A percentile compares a stretch with the other conserved stretches of the same genome.
Conservation (phyloP, 2,329 filamentous ascomycete species). For the Metarhizium sp. region DNA sequence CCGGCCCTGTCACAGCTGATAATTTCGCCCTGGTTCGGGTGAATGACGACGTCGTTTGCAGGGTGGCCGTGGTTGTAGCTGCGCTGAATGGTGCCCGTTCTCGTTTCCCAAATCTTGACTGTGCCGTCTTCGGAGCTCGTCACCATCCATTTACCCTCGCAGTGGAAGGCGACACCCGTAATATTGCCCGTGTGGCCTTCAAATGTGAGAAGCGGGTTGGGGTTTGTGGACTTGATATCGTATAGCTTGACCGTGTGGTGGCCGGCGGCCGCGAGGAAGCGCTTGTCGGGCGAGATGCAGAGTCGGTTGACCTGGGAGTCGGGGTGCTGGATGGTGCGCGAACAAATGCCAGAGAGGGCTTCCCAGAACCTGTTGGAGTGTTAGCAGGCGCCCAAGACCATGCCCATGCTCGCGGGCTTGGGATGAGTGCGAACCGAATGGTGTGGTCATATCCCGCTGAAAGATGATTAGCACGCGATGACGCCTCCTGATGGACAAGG, state of each 20-base stretch:
- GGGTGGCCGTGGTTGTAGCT: conserved; percentile 86
- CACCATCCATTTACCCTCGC: conserved; percentile 99
- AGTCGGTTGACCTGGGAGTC: conserved; percentile 98
- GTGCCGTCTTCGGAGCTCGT: conserved; percentile 95
- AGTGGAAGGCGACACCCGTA: conserved; percentile 95
- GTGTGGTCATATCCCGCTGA: conserved; percentile 55
- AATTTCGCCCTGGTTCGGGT: conserved; percentile 96
- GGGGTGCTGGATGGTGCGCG: conserved; percentile 92
- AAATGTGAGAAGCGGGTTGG: conserved; percentile 84
- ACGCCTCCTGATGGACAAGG: background rate
- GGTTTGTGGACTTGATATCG: conserved; percentile 97
- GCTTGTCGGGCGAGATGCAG: conserved; percentile 97
- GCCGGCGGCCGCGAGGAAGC: conserved; percentile 76
- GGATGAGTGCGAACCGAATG: conserved; percentile 37
- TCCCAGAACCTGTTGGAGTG: conserved; percentile 75
- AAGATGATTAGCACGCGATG: conserved; percentile 12
- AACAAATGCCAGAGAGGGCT: conserved; percentile 94
- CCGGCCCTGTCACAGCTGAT: conserved; percentile 92
- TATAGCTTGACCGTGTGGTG: conserved; percentile 90
- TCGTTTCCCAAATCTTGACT: conserved; percentile 94
- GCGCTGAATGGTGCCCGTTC: conserved; percentile 75
- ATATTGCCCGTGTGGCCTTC: conserved; percentile 95
- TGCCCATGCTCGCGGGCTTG: conserved; percentile 3
- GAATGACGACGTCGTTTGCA: conserved; percentile 98
- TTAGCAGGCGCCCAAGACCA: conserved; percentile 8